Evolutionary conservation across 345 rosid genomes (phyloP).

Genomic region (Citrus trifoliata): DNA sequence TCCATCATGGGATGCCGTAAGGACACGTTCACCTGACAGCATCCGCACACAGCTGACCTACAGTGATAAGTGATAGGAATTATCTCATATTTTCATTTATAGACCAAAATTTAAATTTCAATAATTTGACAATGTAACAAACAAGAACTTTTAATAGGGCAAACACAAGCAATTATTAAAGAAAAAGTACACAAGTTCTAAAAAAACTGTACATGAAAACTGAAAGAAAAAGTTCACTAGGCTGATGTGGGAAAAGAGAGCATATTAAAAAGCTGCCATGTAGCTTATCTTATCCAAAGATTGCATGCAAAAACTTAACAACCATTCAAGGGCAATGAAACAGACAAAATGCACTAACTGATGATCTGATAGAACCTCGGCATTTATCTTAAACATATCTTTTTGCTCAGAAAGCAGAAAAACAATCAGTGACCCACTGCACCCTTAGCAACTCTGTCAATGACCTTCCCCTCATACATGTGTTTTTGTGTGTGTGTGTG

Average conservation of each 20-base stretch:
- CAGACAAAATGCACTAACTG: background rate
- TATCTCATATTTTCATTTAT: background rate
- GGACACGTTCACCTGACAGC: slow-evolving; percentile 96
- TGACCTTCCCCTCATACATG: background rate
- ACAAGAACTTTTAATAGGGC: background rate
- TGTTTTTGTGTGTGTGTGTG: background rate
- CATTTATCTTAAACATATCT: background rate
- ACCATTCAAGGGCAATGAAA: background rate
- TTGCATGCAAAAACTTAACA: background rate
- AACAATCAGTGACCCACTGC: background rate
- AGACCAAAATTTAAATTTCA: background rate
- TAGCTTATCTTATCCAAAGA: background rate
- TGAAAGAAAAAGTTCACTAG: background rate
- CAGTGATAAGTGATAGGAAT: slow-evolving; percentile 14
- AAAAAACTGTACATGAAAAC: background rate
- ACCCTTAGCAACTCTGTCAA: background rate
- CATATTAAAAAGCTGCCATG: background rate
- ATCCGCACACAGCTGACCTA: slow-evolving; percentile 90
- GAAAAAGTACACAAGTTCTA: background rate
- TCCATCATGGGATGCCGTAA: slow-evolving; percentile 88
- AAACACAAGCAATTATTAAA: background rate
- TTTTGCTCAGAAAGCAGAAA: background rate
- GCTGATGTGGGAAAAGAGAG: background rate
- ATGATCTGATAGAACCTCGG: background rate
- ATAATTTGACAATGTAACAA: background rate